A percentile compares a stretch with the other conserved stretches of the same genome.
phyloP scores from a whole-genome alignment of 2,329 filamentous ascomycete species.

The Colletotrichum plurivorum region DNA sequence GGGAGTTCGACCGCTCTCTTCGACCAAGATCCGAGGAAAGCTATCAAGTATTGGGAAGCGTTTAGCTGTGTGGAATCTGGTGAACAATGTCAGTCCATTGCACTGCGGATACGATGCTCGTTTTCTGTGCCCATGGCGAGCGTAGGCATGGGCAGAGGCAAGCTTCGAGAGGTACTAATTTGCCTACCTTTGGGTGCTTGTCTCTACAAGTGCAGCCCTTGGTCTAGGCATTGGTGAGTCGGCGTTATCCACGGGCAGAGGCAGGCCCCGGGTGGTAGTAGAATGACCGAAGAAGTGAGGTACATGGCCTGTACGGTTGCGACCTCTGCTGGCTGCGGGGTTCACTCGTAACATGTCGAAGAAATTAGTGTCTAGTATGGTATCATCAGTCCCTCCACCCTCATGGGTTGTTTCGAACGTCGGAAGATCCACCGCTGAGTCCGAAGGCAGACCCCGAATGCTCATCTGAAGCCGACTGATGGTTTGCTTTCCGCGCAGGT shows the following conservation, averaged over 20 bases:
- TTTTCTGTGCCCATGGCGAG: too few species aligned
- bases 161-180: background rate
- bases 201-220: conserved; percentile 23
- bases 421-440: conserved; percentile 39
- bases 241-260: conserved; percentile 32
- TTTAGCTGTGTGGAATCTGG: conserved; percentile 67
- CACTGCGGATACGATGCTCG: too few species aligned
- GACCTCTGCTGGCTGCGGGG: conserved; percentile 33
- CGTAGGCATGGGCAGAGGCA: too few species aligned
- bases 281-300: conserved; percentile 61
- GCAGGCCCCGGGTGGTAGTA: conserved; percentile 48
- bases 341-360: conserved; percentile 43
- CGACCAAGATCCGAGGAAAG: conserved; percentile 82
- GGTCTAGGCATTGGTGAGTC: conserved; percentile 23
- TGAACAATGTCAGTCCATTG: background rate
- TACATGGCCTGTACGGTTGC: background rate
- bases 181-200: conserved; percentile 28
- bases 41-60: conserved; percentile 86
- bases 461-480: conserved; percentile 83
- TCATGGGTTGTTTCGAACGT: background rate
- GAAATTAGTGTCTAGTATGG: conserved; percentile 49
- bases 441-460: conserved; percentile 55
- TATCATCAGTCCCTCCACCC: conserved; percentile 49
- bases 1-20: conserved; percentile 53
- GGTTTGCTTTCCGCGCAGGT: conserved; percentile 82